Percentiles rank a stretch among this genome's conserved stretches.
phyloP scores from a whole-genome alignment of 2,329 filamentous ascomycete genomes.

The Paraphoma sp. region DNA sequence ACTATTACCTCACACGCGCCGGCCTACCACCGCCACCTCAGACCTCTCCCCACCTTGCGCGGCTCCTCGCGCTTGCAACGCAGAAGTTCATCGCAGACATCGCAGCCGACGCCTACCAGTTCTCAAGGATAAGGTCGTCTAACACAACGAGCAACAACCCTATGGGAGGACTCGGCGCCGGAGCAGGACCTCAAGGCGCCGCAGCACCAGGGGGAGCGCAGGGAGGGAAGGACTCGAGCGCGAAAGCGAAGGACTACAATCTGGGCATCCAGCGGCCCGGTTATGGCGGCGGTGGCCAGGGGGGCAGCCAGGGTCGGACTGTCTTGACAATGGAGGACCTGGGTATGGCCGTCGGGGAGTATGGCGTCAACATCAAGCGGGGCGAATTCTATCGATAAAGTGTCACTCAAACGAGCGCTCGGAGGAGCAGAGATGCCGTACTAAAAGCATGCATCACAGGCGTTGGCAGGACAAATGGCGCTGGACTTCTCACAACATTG shows the following conservation, averaged over 20 bases:
- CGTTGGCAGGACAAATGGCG: conserved; percentile 34
- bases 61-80: conserved; percentile 93
- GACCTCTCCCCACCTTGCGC: conserved; percentile 87
- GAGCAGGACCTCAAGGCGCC: conserved; percentile 68
- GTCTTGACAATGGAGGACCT: conserved; percentile 98
- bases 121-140: conserved; percentile 92
- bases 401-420: not conserved
- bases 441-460: conserved; percentile 28
- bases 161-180: conserved; percentile 77
- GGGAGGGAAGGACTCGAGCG: conserved; percentile 51
- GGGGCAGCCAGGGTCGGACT: conserved; percentile 86
- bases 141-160: conserved; percentile 90
- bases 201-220: conserved; percentile 63
- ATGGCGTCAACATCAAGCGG: conserved; percentile 95
- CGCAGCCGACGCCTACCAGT: conserved; percentile 96
- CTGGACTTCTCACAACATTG: conserved; percentile 18
- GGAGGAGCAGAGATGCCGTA: conserved; percentile 1
- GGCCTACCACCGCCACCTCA: conserved; percentile 92
- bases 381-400: conserved; percentile 91
- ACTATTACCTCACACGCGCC: conserved; percentile 96
- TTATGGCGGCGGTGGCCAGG: conserved; percentile 82
- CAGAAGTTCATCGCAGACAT: conserved; percentile 99
- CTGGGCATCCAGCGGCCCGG: conserved; percentile 58
- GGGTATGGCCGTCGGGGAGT: conserved; percentile 97
- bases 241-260: conserved; percentile 56